These are phyloP conservation scores for Beauveria bassiana DNA, from an alignment of 2,329 filamentous ascomycete species.

Conservation along the genomic window DNA sequence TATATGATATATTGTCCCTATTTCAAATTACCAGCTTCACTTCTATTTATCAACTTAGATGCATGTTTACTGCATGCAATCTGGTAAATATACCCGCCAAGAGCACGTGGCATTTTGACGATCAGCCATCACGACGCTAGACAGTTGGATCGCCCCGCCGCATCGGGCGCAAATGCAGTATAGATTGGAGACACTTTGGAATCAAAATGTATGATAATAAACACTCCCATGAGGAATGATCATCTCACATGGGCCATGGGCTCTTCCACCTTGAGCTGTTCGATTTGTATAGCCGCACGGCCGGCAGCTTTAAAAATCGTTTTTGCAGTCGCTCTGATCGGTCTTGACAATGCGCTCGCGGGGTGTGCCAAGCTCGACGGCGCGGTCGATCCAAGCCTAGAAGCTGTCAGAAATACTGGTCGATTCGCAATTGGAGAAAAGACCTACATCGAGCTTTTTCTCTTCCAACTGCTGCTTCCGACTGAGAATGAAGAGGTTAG, in stretches of 20 bases:
- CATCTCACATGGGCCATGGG: too few relatives aligned
- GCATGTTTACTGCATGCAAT: neutral
- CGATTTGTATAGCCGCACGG: neutral
- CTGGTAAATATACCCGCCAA: neutral
- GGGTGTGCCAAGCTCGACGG: constrained; percentile 19
- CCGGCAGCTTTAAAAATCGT: neutral
- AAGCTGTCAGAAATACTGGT: neutral
- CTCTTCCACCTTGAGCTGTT: too few relatives aligned
- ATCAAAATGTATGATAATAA: neutral
- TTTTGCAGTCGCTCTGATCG: constrained; percentile 19
- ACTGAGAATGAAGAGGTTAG: constrained; percentile 25
- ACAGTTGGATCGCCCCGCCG: constrained; percentile 6
- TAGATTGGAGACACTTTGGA: neutral
- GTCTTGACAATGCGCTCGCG: constrained; percentile 21
- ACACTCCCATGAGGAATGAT: neutral
- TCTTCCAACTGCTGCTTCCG: constrained; percentile 22
- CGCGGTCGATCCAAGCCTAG: constrained; percentile 21
- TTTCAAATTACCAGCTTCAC: neutral
- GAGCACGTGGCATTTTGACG: neutral
- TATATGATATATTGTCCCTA: neutral
- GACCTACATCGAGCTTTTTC: constrained; percentile 21
- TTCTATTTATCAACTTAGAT: neutral
- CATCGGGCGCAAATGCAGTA: neutral
- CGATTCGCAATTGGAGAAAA: neutral
- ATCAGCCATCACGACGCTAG: neutral